Conservation (phyloP, 768 basidiomycete species). For the Lepiota brunneoincarnata region DNA sequence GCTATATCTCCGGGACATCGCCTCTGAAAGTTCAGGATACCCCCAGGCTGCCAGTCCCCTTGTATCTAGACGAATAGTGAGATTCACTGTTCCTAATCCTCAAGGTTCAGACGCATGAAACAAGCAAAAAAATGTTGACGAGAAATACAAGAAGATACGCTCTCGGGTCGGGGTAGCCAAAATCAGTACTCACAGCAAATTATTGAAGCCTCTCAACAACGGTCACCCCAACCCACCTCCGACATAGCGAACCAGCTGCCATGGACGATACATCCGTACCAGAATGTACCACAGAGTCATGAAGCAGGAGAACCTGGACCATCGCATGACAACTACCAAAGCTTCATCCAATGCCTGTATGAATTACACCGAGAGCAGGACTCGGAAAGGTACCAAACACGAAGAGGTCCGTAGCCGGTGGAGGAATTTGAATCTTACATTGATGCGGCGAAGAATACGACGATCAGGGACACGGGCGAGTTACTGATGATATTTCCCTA, state of each 20-base stretch:
- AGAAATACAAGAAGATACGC: too few relatives aligned
- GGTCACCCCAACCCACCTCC: slow-evolving; percentile 27
- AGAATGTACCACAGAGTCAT: slow-evolving; percentile 33
- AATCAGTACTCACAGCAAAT: neutral
- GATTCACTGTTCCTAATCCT: too few relatives aligned
- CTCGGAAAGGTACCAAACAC: slow-evolving; percentile 33
- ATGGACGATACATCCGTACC: slow-evolving; percentile 22
- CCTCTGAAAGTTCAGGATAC: too few relatives aligned
- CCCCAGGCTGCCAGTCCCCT: too few relatives aligned
- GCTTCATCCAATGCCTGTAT: neutral
- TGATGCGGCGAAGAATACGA: neutral
- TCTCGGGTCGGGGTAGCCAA: neutral
- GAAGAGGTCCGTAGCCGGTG: slow-evolving; percentile 27
- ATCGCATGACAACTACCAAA: too few relatives aligned
- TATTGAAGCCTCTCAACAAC: neutral
- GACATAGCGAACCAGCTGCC: slow-evolving; percentile 31
- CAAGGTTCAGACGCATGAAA: too few relatives aligned
- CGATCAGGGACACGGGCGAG: neutral
- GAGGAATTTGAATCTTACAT: slow-evolving; percentile 22
- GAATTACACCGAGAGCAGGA: slow-evolving; percentile 25
- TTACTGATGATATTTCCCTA: neutral
- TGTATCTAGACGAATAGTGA: too few relatives aligned
- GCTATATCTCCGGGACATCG: too few relatives aligned
- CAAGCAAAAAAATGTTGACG: too few relatives aligned
- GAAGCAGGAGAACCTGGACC: slow-evolving; percentile 34